Evolutionary conservation across 2,329 filamentous ascomycete genomes (phyloP), one percentile per base, ranked within the genome.

Genomic region (Fusarium albosuccineum): DNA sequence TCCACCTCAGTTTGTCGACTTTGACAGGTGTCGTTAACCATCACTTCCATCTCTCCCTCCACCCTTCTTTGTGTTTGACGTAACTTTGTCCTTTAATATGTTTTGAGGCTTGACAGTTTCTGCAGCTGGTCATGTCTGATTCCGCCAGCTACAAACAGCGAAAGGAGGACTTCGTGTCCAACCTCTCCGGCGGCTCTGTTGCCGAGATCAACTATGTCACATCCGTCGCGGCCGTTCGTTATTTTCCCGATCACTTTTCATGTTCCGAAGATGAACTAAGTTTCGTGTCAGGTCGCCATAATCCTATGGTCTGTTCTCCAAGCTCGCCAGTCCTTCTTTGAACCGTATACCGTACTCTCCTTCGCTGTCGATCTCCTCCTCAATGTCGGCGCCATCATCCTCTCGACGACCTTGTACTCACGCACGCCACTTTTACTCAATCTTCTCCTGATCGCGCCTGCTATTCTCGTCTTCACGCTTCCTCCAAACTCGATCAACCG

Each of bases 101-200:
- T 57, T 34, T 57, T 57, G 53, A 64, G 51, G 39, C 40, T 53
- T 53, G 27, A 30, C 17, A 14, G 30, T 49, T 58, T 56, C 40
- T 44, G 34, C 52, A 49, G 34, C 58, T 62, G 62, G 53, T 67
- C 68, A 82, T 82, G 77, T 77, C 81, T 64, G 73, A 75, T 68
- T 49, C 76, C 34, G 79, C 79, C 60, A 90, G 86, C 80, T 97
- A 97, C 84, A 99, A 97, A 82, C 88, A 91, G 74, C 86, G 91
- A 71, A 99, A 99, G 82, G 94, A 97, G 83, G 93, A 93, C 76
- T 97, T 97, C 78, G 96, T 99, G 75, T 97, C 95, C 56, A 92
- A 94, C 77, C 88, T 97, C 30, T 90, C 91, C 7, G 96, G 96
- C 40, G 93, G 96, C 61, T 86, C 89, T 33, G 89, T 97, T 63